phyloP scores from a whole-genome alignment of 805 yeast species.

The Candida golubevii region DNA sequence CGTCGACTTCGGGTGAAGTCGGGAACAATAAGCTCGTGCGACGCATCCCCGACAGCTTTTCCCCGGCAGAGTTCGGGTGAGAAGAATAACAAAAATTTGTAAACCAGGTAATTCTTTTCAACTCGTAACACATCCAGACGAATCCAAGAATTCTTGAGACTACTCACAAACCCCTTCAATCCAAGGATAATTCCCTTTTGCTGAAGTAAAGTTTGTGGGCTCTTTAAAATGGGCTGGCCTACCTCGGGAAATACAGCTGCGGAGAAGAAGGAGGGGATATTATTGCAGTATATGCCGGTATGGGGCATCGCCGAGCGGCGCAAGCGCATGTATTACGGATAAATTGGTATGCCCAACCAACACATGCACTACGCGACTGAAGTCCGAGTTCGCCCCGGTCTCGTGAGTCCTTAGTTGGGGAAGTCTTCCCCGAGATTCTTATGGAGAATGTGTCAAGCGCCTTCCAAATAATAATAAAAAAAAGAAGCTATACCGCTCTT shows the following conservation, averaged over 20 bases:
- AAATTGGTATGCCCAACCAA: conserved; percentile 2
- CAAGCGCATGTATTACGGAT: conserved; percentile 6
- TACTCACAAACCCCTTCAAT: too few relatives aligned
- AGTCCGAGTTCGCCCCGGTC: conserved; percentile 17
- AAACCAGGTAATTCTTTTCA: too few relatives aligned
- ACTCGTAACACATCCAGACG: too few relatives aligned
- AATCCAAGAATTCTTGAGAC: too few relatives aligned
- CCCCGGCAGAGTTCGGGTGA: conserved; percentile 8
- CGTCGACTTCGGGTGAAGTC: conserved; percentile 7
- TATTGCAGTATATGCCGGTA: background rate
- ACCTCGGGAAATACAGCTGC: conserved; percentile 7
- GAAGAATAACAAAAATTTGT: background rate
- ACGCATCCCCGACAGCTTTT: conserved; percentile 2
- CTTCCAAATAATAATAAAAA: too few relatives aligned
- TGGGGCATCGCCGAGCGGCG: conserved; percentile 7
- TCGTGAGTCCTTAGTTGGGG: conserved; percentile 9
- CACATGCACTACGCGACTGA: conserved; percentile 15
- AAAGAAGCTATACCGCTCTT: too few relatives aligned
- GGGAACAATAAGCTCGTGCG: conserved; percentile 6
- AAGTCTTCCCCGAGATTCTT: conserved; percentile 3
- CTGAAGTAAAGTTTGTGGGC: too few relatives aligned
- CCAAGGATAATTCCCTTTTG: too few relatives aligned
- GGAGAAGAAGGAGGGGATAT: conserved; percentile 9
- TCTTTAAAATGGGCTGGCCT: background rate
- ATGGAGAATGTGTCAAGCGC: background rate